Evolutionary conservation across 2,329 filamentous ascomycete genomes (phyloP), one percentile per base, ranked within the genome.

Genomic region (Neocatenulostroma microsporum): DNA sequence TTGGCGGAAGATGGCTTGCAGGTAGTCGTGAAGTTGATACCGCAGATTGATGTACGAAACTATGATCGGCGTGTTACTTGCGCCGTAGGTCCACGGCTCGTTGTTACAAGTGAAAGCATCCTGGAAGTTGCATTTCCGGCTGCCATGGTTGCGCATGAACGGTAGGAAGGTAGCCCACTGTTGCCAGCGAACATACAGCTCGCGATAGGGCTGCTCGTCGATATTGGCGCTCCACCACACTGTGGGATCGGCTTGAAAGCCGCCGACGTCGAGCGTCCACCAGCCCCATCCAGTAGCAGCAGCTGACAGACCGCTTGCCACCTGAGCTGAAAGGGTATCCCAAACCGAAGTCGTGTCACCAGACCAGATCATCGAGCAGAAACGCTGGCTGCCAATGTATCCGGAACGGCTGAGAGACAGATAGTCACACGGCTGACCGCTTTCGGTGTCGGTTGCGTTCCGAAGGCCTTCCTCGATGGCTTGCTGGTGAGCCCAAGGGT

Each of bases 41-140:
- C 54, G 44, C 8, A 56, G 45, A 14, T 49, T 37, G 37, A 56
- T 57, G 45, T 57, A 57, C 1, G 42, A 44, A 2, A 46, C 47
- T 17, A 56, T 54, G 21, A 47, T 56, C 11, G 51, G 52, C 3
- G 49, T 49, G 23, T 56, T 53, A 17, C 37, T 29, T 2, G 35
- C 50, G n/a, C 54, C 54, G 23, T 56, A 57, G 0, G 42, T 45
- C 54, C 54, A 55, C 1, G 53, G 53, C 35, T 57, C 54, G 38
- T 63, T 62, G 31, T 56, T 49, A 41, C 59, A 62, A 1, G 61
- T 62, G 37, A 55, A 62, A 2, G 59, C 58, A 34, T 48, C 36
- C 34, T 58, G 55, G 20, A 37, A 30, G 27, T 56, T 46, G 34
- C 54, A 57, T 5, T 37, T 38, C 11, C 54, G 47, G 10, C 42